Evolutionary conservation across 2,329 filamentous ascomycete species (phyloP), one percentile per base, ranked within the genome.

Genomic region (Epichloe bromicola): DNA sequence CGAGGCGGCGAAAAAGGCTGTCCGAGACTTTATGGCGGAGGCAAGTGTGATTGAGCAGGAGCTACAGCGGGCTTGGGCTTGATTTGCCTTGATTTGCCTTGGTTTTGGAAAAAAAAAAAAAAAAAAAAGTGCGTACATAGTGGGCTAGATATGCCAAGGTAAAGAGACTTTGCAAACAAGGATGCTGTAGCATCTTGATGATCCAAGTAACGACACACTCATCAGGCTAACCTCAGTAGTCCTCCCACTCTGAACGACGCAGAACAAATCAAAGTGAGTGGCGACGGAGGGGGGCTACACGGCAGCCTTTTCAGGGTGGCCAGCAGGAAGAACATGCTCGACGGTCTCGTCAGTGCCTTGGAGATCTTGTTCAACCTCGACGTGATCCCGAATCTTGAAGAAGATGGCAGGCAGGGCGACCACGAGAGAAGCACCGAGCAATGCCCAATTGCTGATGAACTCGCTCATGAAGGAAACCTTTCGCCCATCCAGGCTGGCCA

Each of bases 301-400:
- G 5, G 39, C 37, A 12, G 19, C 11, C 37, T 53, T 51, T 38
- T 46, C 45, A 2, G 41, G 41, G 26, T 53, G 48, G 10, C 45
- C 49, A 3, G 30, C 46, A 14, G 52, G 52, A 12, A 67, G 63
- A 14, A 95, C 83, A 57, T 95, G 87, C 26, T 77, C 79, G 15
- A 84, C 62, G 0, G 85, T 93, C 75, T 93, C 87, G 61, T 95
- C 89, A 19, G 85, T 88, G 65, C 88, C 90, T 63, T 82, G 81
- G 48, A 95, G 71, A 66, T 96, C 90, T 50, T 90, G 83, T 66
- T 91, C 87, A 4, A 95, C 60, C 1, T 78, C 65, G n/a, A 88
- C 80, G n/a, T 83, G 85, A 59, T 95, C 88, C 65, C 85, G 78
- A 65, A 96, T 85, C 70, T 84, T 85, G 60, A 81, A 70, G 60